These are phyloP conservation scores for Crithidia mellificae DNA, from an alignment of 208 protist species.

Conservation along the genomic window DNA sequence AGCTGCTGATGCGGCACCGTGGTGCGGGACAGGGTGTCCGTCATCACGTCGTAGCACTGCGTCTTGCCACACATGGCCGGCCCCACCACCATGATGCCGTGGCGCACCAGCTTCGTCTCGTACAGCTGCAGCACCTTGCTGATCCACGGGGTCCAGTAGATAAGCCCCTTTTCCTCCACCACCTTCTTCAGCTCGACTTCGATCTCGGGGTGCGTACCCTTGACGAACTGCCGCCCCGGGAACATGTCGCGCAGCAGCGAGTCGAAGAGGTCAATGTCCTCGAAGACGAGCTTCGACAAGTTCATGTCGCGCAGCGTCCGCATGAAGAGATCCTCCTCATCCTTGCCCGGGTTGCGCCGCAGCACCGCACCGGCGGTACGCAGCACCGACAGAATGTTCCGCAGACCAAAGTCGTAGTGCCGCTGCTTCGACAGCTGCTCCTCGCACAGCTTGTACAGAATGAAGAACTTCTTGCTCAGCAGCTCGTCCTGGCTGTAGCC, in stretches of 20 bases:
- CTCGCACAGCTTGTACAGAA: conserved; percentile 96
- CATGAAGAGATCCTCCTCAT: conserved; percentile 96
- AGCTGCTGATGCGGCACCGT: conserved; percentile 91
- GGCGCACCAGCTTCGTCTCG: conserved; percentile 94
- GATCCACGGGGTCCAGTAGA: conserved; percentile 87
- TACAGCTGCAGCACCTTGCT: conserved; percentile 95
- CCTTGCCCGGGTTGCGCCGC: conserved; percentile 82
- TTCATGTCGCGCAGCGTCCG: conserved; percentile 98
- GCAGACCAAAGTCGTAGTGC: conserved; percentile 98
- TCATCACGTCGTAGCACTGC: conserved; percentile 93
- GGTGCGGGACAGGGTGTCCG: conserved; percentile 83
- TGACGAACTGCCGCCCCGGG: conserved; percentile 90
- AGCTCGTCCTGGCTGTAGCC: conserved; percentile 94
- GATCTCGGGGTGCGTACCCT: conserved; percentile 91
- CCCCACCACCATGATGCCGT: conserved; percentile 96
- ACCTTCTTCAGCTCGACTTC: conserved; percentile 90
- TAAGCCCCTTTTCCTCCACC: conserved; percentile 83
- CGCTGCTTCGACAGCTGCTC: conserved; percentile 98
- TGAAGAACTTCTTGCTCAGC: conserved; percentile 94
- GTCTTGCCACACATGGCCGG: conserved; percentile 94
- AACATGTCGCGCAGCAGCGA: conserved; percentile 95
- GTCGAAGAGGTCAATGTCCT: conserved; percentile 97
- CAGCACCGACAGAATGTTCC: conserved; percentile 98
- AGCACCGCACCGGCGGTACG: conserved; percentile 93
- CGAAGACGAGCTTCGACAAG: conserved; percentile 97